Conservation (phyloP, 164 flowering plant species). For the Vitis rotundifolia region DNA sequence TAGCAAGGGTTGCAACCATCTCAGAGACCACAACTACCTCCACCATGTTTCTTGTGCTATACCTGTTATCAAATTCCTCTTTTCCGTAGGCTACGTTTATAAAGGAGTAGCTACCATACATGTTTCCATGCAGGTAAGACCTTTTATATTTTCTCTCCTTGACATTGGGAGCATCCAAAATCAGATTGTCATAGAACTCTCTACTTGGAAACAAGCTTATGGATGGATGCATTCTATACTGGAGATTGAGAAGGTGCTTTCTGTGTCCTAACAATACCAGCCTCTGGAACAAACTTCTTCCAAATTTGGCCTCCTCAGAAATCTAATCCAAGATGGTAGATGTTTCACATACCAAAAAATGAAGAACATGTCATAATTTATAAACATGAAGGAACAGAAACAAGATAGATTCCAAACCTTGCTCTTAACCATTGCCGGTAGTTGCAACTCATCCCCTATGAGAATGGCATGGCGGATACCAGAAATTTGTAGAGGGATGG, state of each 20-base stretch:
- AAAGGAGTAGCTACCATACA: conserved; percentile 59
- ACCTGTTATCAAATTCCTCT: conserved; percentile 23
- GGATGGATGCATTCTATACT: conserved; percentile 64
- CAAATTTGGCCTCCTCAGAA: conserved; percentile 42
- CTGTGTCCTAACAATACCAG: conserved; percentile 25
- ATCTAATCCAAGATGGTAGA: conserved; percentile 7
- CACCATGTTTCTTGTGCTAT: conserved; percentile 36
- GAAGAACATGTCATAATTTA: no score
- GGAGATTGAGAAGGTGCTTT: conserved; percentile 48
- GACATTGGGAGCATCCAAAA: conserved; percentile 30
- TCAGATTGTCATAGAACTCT: conserved; percentile 33
- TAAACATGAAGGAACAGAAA: neutral
- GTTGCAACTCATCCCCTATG: conserved; percentile 10
- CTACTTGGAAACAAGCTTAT: conserved; percentile 55
- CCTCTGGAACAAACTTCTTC: conserved; percentile 59
- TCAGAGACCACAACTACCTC: conserved; percentile 36
- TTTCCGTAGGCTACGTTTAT: conserved; percentile 30
- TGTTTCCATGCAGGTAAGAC: conserved; percentile 29
- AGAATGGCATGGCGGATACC: conserved; percentile 7
- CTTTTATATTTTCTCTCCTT: conserved; percentile 14
- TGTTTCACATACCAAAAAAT: no score
- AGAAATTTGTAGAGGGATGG: conserved; percentile 15
- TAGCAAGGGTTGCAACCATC: conserved; percentile 28
- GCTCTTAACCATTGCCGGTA: conserved; percentile 27
- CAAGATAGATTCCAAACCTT: conserved; percentile 12